Percentiles rank a stretch among this genome's conserved stretches.
Conservation (phyloP, 371 early-diverging fungal genomes). For the Apophysomyces trapeziformis region DNA sequence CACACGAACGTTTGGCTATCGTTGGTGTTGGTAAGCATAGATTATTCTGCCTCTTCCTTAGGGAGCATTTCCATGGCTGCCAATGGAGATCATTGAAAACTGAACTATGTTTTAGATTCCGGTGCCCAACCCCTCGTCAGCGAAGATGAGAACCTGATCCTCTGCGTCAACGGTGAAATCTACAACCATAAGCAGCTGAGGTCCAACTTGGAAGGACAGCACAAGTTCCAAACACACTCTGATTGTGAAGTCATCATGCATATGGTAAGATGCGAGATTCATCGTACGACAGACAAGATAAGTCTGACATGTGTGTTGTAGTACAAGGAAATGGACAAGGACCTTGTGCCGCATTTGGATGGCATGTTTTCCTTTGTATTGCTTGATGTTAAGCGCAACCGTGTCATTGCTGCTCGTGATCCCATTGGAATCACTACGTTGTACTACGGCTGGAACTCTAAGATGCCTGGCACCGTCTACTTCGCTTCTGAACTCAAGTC, state of each 20-base stretch:
- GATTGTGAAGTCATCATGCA: slow-evolving; percentile 97
- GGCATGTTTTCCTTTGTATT: slow-evolving; percentile 97
- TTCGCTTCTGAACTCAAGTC: slow-evolving; percentile 95
- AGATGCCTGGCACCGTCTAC: slow-evolving; percentile 86
- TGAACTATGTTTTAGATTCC: slow-evolving; percentile 54
- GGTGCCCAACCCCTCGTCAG: slow-evolving; percentile 96
- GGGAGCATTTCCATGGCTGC: background rate
- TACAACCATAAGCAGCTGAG: slow-evolving; percentile 94
- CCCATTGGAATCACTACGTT: slow-evolving; percentile 97
- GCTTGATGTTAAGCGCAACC: slow-evolving; percentile 81
- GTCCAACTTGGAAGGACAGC: slow-evolving; percentile 68
- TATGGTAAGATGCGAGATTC: slow-evolving; percentile 62
- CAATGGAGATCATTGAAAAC: too few species aligned
- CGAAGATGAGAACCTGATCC: slow-evolving; percentile 80
- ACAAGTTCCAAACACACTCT: slow-evolving; percentile 90
- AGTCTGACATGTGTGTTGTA: too few species aligned
- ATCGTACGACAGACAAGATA: too few species aligned
- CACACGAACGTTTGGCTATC: slow-evolving; percentile 97
- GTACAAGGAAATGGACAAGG: slow-evolving; percentile 69
- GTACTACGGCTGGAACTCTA: slow-evolving; percentile 88
- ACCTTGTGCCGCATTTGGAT: slow-evolving; percentile 82
- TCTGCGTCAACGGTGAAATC: slow-evolving; percentile 97
- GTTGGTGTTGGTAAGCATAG: slow-evolving; percentile 84
- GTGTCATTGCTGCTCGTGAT: slow-evolving; percentile 91
- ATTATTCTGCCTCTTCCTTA: background rate